Base-by-base conservation (phyloP, 2,329 filamentous ascomycete species). In the Nemania serpens region DNA sequence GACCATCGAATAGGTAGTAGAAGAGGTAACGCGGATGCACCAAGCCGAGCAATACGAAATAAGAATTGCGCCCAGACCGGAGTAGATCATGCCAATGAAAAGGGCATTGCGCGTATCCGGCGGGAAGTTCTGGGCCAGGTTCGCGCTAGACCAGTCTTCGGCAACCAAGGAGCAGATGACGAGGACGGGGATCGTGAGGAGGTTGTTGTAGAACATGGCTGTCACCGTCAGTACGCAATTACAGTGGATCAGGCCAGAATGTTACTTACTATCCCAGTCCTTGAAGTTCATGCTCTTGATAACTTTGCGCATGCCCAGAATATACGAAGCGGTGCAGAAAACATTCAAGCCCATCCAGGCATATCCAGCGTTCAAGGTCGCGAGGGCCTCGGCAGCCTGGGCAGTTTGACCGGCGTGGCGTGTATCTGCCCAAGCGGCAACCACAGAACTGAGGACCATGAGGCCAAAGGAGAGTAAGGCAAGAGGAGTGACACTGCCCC, bases 171-270 rank as follows among this genome's bases (percentile, higher is more conserved):
- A 96, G 75, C 88, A 88, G 70, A 92, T 75, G 59, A 98, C 77
- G 54, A 99, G 87, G 71, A 98, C 89, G 29, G 95, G 95, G 66
- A 99, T 97, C 59, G 93, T 96, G 68, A 99, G 87, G 49, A 98
- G 85, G 79, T 99, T 98, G 86, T 99, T 99, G 84, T 99, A 99
- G 81, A 95, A 98, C 95, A 98, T 99, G 73, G 93, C 94, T 98
- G 67, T 49, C 45, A 61, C n/a, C 49, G 73, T 78, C 70, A 81
- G 75, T 48, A 65, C 18, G 29, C 17, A 6, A 46, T 48, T 4
- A 42, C 39, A 1, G 10, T 3, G 2, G 10, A 17, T 29, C 48
- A n/a, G 20, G 18, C 9, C 25, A 12, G n/a, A 12, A 5, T 41
- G 22, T 25, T 43, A 88, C 94, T 79, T 84, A 97, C 94, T 97